phyloP scores from a whole-genome alignment of 805 yeast species.

The Tetrapisispora pingtungensis region DNA sequence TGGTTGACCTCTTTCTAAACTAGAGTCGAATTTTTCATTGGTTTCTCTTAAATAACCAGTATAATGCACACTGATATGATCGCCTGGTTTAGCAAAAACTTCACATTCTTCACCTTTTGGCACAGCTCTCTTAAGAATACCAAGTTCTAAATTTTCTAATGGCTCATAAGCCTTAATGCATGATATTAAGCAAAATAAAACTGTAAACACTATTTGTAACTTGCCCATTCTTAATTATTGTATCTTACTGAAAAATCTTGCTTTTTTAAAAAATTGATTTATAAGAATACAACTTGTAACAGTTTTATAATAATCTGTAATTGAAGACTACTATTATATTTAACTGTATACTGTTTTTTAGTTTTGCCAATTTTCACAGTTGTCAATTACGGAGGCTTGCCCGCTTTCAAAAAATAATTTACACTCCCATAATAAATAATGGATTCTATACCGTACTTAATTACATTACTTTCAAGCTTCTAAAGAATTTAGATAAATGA shows the following conservation, averaged over 20 bases:
- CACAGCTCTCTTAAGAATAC: constrained; percentile 36
- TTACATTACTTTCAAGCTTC: too few relatives aligned
- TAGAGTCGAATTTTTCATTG: constrained; percentile 69
- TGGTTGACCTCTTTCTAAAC: constrained; percentile 55
- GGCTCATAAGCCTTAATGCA: not conserved
- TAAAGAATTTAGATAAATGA: too few relatives aligned
- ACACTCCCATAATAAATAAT: too few relatives aligned
- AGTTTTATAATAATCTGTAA: too few relatives aligned
- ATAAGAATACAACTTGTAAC: too few relatives aligned
- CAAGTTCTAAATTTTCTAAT: constrained; percentile 27
- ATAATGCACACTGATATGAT: constrained; percentile 66
- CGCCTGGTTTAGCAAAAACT: constrained; percentile 53
- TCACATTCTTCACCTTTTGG: constrained; percentile 42
- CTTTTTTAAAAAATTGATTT: too few relatives aligned
- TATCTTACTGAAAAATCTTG: not conserved
- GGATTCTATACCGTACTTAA: too few relatives aligned
- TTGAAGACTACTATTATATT: too few relatives aligned
- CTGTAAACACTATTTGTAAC: not conserved
- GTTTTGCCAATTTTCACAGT: too few relatives aligned
- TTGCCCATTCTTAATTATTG: not conserved
- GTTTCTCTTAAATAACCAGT: constrained; percentile 52
- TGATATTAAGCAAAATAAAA: not conserved
- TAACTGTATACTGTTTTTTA: too few relatives aligned
- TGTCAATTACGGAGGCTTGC: too few relatives aligned
- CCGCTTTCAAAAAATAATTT: too few relatives aligned